These are phyloP conservation scores for Metrosideros polymorpha DNA, from an alignment of 441 rosid genomes.

Conservation along the genomic window DNA sequence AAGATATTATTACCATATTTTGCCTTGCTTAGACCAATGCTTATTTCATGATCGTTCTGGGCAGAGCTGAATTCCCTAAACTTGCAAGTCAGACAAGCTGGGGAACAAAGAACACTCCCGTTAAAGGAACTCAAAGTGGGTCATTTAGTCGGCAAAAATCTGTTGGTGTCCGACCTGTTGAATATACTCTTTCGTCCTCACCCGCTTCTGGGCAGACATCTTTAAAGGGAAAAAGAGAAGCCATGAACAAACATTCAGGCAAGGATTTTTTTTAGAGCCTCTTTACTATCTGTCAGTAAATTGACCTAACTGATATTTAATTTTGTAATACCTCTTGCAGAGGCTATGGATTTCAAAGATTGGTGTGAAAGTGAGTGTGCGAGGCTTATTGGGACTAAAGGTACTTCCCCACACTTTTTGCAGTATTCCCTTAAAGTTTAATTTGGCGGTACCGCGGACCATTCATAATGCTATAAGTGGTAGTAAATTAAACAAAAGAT, in stretches of 20 bases:
- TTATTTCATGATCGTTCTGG: background rate
- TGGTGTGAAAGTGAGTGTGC: conserved; percentile 90
- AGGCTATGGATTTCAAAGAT: conserved; percentile 89
- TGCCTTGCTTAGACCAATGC: background rate
- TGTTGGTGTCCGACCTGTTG: conserved; percentile 31
- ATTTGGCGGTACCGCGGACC: background rate
- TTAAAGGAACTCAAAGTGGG: conserved; percentile 46
- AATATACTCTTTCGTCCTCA: conserved; percentile 43
- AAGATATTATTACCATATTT: background rate
- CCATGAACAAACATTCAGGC: conserved; percentile 63
- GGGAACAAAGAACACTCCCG: conserved; percentile 62
- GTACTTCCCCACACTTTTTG: conserved; percentile 18
- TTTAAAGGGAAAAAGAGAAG: conserved; percentile 51
- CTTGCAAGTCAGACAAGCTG: conserved; percentile 55
- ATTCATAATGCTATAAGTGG: background rate
- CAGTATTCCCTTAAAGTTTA: background rate
- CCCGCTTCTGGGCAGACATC: conserved; percentile 45
- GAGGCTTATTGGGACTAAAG: conserved; percentile 83
- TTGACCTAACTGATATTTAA: background rate
- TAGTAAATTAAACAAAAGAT: background rate
- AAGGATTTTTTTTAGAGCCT: background rate
- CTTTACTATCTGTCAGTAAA: background rate
- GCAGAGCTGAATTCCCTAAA: conserved; percentile 62
- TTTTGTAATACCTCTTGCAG: conserved; percentile 31
- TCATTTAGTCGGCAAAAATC: conserved; percentile 69